phyloP scores from a whole-genome alignment of 371 early-diverging fungal species.

The Phascolomyces articulosus region DNA sequence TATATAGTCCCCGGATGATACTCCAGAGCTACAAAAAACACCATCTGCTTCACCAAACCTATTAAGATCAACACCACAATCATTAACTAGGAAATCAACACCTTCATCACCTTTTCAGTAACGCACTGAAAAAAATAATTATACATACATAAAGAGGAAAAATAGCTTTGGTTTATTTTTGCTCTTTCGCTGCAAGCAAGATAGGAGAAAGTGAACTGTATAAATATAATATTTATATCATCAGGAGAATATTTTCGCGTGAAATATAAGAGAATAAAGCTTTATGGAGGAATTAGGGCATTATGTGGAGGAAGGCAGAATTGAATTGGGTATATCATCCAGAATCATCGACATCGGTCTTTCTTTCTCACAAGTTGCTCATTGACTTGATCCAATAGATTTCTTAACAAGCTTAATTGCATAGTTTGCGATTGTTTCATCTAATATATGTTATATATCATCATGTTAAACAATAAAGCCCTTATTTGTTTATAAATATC shows the following conservation, averaged over 20 bases:
- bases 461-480: too few relatives aligned
- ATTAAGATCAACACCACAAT: not conserved
- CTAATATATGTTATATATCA: not conserved
- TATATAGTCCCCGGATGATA: not conserved
- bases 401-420: not conserved
- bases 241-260: too few relatives aligned
- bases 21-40: not conserved
- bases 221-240: too few relatives aligned
- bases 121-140: too few relatives aligned
- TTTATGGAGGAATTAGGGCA: too few relatives aligned
- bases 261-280: too few relatives aligned
- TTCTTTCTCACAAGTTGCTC: not conserved
- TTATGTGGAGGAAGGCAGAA: not conserved
- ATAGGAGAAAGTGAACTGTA: too few relatives aligned
- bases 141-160: too few relatives aligned
- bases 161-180: too few relatives aligned
- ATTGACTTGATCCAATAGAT: constrained; percentile 6
- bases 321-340: too few relatives aligned
- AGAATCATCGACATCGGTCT: not conserved
- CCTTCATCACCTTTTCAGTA: not conserved
- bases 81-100: not conserved
- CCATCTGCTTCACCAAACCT: not conserved
- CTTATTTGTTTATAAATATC: too few relatives aligned
- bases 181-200: too few relatives aligned
- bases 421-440: not conserved